Evolutionary conservation across 257 asterid genomes (phyloP), one percentile per base, ranked within the genome.

Genomic region (Solanum pinnatisectum): DNA sequence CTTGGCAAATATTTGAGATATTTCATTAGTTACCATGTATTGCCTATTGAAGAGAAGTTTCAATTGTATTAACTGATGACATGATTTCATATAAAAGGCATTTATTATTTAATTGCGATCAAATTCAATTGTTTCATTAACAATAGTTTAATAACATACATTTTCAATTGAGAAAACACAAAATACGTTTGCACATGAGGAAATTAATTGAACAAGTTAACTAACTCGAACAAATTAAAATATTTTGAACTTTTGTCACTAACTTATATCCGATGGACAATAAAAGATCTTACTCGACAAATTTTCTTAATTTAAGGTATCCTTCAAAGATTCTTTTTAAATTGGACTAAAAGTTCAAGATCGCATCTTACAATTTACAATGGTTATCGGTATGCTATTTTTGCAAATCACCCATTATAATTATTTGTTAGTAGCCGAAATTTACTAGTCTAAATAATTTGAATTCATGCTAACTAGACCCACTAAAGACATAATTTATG

Each of bases 181-280:
- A 56, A 56, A 56, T 14, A 56, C 67, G 67, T 56, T 7, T 56
- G 25, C 25, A 56, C 20, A 59, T 59, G 68, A 59, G 27, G 27
- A 10, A 20, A 18, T 56, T 12, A 56, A 56, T 56, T 56, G n/a
- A 6, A 8, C 65, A 20, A 20, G 4, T 59, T 59, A 6, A 59
- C 22, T 0, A 22, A 0, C 27, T 59, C 12, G 4, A 59, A 59
- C 23, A 20, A 20, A 22, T 22, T 59, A 12, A 0, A 22, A 8
- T 59, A 0, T 59, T 56, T n/a, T 20, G 9, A 59, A 59, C 4
- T 20, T 59, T 59, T 56, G 25, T 0, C 12, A 0, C 23, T 0
- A 59, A 59, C 68, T 22, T 59, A 59, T 59, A 23, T 8, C 5
- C 2, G 12, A 3, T 59, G 5, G 68, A 6, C 0, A 8, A 20